Evolutionary conservation across 176 grass and related monocot genomes (phyloP).

Genomic region (Phoenix dactylifera): DNA sequence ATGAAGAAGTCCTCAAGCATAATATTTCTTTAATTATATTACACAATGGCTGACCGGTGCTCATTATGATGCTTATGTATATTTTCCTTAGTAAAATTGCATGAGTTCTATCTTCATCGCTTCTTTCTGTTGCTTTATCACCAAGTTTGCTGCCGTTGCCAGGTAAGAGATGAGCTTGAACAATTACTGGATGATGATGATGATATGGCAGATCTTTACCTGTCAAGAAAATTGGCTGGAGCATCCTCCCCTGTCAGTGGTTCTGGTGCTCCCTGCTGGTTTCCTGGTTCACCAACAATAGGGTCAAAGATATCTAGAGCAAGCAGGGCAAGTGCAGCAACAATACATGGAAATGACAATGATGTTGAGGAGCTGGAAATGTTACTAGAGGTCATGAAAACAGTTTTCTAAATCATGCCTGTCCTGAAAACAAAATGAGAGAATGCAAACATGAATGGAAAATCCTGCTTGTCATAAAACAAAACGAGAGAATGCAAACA

Average conservation of each 20-base stretch:
- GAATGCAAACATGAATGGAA: no score
- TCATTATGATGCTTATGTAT: neutral
- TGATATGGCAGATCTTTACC: slow-evolving; percentile 99
- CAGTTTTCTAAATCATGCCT: neutral
- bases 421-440: neutral
- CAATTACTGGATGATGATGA: slow-evolving; percentile 98
- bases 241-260: slow-evolving; percentile 70
- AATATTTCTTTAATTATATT: no score
- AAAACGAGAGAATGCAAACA: no score
- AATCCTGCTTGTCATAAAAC: no score
- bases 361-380: slow-evolving; percentile 99
- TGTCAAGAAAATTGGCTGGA: slow-evolving; percentile 90
- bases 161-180: slow-evolving; percentile 98
- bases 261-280: slow-evolving; percentile 76
- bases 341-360: slow-evolving; percentile 97
- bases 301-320: slow-evolving; percentile 94
- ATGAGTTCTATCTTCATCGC: slow-evolving; percentile 6
- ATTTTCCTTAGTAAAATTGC: neutral
- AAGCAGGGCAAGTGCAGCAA: slow-evolving; percentile 81
- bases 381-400: slow-evolving; percentile 71
- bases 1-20: no score
- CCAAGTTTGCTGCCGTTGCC: slow-evolving; percentile 24
- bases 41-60: no score
- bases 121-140: slow-evolving; percentile 7
- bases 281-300: slow-evolving; percentile 79